phyloP scores from a whole-genome alignment of 371 early-diverging fungal genomes.

The Actinomortierella wolfii region DNA sequence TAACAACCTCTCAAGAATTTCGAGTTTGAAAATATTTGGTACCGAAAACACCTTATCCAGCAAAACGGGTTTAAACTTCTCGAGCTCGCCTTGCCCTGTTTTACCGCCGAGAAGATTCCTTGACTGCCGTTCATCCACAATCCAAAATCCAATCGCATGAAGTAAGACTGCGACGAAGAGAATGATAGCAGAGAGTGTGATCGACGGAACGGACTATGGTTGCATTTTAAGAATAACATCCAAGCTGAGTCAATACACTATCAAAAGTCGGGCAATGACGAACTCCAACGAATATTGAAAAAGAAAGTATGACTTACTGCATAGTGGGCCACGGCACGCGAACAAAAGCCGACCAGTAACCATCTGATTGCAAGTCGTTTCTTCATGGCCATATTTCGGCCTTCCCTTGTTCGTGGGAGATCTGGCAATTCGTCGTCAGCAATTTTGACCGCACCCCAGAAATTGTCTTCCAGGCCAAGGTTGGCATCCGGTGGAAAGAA shows the following conservation, averaged over 20 bases:
- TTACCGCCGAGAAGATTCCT: too few species aligned
- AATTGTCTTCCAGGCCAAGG: constrained; percentile 43
- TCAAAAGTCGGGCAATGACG: neutral
- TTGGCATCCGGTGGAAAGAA: constrained; percentile 41
- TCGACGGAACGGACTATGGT: too few species aligned
- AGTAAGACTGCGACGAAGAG: constrained; percentile 16
- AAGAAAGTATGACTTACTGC: constrained; percentile 7
- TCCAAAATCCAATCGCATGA: constrained; percentile 38
- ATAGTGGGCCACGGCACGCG: constrained; percentile 10
- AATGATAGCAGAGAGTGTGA: too few species aligned
- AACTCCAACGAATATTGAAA: neutral
- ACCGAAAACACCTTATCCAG: too few species aligned
- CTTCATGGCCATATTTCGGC: constrained; percentile 36
- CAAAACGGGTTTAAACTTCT: too few species aligned
- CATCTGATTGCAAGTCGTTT: constrained; percentile 38
- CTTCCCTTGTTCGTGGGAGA: constrained; percentile 25
- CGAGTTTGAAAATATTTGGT: too few species aligned
- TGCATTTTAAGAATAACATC: neutral
- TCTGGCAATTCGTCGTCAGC: constrained; percentile 36
- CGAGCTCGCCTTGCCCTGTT: too few species aligned
- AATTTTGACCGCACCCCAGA: constrained; percentile 45
- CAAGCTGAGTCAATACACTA: neutral
- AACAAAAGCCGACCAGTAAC: constrained; percentile 11
- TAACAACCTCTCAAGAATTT: too few species aligned
- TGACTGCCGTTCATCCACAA: constrained; percentile 6